Conservation (phyloP, 345 rosid genomes). For the Pistacia atlantica region DNA sequence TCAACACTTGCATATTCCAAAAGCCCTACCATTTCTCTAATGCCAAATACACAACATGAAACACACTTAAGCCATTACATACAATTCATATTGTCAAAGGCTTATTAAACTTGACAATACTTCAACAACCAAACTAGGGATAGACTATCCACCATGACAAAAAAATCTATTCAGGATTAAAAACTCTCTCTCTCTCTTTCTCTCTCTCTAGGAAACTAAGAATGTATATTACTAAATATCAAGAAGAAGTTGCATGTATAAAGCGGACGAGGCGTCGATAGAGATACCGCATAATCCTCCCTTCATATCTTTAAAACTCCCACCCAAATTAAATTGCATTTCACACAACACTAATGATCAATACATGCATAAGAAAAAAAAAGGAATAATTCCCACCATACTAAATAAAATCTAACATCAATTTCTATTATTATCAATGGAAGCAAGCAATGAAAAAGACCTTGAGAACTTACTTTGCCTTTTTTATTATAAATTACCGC, state of each 20-base stretch:
- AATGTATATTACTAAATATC: no score
- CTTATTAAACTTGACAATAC: no score
- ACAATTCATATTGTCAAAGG: no score
- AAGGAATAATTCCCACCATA: not conserved
- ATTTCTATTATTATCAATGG: constrained; percentile 23
- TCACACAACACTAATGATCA: not conserved
- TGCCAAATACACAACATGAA: not conserved
- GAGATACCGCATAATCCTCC: not conserved
- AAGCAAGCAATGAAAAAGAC: not conserved
- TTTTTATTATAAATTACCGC: no score
- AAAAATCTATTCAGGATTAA: no score
- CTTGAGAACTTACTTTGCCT: not conserved
- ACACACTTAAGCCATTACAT: no score
- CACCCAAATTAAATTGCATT: not conserved
- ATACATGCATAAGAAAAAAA: not conserved
- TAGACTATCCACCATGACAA: no score
- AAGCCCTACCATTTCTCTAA: not conserved
- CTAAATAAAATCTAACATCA: not conserved
- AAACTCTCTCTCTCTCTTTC: no score
- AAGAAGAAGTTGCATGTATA: no score
- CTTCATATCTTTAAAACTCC: constrained; percentile 5
- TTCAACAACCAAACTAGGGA: no score
- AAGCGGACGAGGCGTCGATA: no score
- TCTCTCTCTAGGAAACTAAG: no score
- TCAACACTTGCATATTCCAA: not conserved